phyloP scores from a whole-genome alignment of 768 basidiomycete species.

The Exidia glandulosa region DNA sequence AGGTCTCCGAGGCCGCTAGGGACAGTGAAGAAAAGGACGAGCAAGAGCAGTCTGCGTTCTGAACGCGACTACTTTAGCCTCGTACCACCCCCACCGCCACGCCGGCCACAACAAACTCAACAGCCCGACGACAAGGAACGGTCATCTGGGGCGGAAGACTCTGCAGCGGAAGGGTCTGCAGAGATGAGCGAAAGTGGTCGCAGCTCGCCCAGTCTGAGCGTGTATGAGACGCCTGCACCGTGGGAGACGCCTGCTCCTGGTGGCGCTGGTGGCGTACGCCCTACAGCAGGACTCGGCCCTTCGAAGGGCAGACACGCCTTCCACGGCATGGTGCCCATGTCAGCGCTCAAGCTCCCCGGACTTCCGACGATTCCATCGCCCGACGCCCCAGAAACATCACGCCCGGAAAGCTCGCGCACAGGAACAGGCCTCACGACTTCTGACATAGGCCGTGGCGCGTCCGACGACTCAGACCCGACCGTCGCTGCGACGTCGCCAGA shows the following conservation, averaged over 20 bases:
- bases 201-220: neutral
- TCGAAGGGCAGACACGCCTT: neutral
- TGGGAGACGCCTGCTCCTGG: neutral
- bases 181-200: neutral
- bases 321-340: neutral
- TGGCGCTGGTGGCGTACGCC: neutral
- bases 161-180: neutral
- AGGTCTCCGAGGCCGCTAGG: conserved; percentile 13
- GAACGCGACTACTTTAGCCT: neutral
- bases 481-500: neutral
- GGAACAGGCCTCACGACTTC: neutral
- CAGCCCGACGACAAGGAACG: neutral
- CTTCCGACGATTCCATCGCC: neutral
- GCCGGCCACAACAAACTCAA: neutral
- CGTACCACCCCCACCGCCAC: neutral
- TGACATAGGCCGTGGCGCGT: neutral
- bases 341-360: neutral
- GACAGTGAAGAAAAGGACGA: conserved; percentile 1
- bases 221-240: neutral
- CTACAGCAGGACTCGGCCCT: neutral
- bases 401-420: neutral
- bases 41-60: neutral
- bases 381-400: neutral
- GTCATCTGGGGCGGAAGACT: neutral
- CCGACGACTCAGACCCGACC: neutral